Conservation (phyloP, 2,329 filamentous ascomycete species). For the Fusarium torulosum region DNA sequence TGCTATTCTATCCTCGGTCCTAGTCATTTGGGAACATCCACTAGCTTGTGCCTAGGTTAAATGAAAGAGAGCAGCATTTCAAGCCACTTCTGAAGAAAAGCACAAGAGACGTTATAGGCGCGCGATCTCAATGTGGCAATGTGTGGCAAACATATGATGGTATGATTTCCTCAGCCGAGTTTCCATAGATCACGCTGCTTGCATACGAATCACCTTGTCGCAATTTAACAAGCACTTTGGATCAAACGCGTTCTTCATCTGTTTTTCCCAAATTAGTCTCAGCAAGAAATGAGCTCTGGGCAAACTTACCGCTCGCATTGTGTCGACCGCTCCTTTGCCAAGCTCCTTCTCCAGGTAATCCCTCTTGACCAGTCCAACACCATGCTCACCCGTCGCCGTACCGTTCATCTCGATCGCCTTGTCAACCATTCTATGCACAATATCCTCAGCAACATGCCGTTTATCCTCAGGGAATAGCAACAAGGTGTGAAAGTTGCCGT, state of each 20-base stretch:
- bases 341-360: conserved; percentile 67
- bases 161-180: no score
- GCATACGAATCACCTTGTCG: conserved; percentile 47
- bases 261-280: not conserved
- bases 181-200: not conserved
- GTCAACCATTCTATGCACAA: conserved; percentile 73
- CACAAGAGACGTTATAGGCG: no score
- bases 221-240: conserved; percentile 62
- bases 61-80: no score
- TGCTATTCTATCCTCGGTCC: no score
- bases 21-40: no score
- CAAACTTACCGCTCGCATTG: conserved; percentile 61
- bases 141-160: no score
- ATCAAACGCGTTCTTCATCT: conserved; percentile 71
- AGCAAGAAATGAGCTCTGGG: accelerated
- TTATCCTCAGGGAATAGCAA: not conserved
- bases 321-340: conserved; percentile 63
- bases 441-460: not conserved
- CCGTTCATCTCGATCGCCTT: conserved; percentile 76
- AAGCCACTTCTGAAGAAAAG: no score
- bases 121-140: no score
- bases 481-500: conserved; percentile 86
- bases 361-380: conserved; percentile 71
- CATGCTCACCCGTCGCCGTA: conserved; percentile 76
- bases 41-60: no score